These are phyloP conservation scores for Acanthamoeba healyi DNA, from an alignment of 208 protist species.

Conservation along the genomic window DNA sequence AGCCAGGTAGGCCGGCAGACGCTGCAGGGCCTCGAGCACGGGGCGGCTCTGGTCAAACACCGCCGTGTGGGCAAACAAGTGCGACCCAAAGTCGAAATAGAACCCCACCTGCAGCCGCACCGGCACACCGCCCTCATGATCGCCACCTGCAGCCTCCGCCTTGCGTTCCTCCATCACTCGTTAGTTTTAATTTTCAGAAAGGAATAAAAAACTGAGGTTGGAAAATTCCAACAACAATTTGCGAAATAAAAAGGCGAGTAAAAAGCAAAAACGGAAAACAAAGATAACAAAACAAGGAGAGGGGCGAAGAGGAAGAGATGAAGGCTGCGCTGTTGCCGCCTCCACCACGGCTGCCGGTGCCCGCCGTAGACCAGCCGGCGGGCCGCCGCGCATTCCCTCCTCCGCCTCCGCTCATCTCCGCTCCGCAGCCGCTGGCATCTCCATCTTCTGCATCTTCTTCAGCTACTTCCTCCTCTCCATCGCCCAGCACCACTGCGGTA, in stretches of 20 bases:
- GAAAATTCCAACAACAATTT: neutral
- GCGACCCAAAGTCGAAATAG: conserved; percentile 5
- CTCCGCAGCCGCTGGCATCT: neutral
- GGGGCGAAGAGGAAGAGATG: neutral
- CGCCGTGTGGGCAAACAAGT: neutral
- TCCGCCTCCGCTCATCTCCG: neutral
- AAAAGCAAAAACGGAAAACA: no score
- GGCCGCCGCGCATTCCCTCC: neutral
- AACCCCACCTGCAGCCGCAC: neutral
- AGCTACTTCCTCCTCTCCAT: no score
- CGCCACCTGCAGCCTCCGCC: neutral
- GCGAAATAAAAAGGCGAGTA: neutral
- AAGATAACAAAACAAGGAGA: no score
- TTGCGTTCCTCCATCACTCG: neutral
- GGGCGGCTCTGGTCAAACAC: conserved; percentile 11
- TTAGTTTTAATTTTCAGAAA: neutral
- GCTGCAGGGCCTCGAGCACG: conserved; percentile 28
- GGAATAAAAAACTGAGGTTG: neutral
- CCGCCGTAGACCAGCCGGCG: neutral
- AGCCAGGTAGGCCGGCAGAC: neutral
- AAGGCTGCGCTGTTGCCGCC: conserved; percentile 2
- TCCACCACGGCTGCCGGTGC: neutral
- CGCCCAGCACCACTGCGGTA: no score
- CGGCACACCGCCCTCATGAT: neutral
- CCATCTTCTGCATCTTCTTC: neutral